Base-by-base conservation (phyloP, 2,329 filamentous ascomycete species). In the Phoma sp. region DNA sequence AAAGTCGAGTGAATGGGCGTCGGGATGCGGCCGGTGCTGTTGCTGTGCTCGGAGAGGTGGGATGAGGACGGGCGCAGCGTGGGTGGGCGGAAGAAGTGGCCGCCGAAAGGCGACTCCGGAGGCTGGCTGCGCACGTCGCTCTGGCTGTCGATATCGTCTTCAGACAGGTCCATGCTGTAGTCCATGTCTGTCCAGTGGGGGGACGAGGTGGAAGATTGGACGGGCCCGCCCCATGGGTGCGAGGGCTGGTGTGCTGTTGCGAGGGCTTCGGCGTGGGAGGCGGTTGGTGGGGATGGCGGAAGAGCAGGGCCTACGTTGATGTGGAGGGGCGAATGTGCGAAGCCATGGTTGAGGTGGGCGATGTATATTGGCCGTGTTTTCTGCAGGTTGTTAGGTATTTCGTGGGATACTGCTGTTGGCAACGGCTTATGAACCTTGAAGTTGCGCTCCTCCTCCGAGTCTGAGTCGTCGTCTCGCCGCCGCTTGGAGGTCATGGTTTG, bases 1-100 rank as follows among this genome's bases (percentile, higher is more conserved):
- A 77, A 77, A 1, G 63, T 71, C 42, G 72, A 64, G 47, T 75
- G 70, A 47, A 77, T 77, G 37, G 75, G 75, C 22, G 75, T 77
- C 2, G 74, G 74, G 49, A 77, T 68, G n/a, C 75, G 57, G 55
- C 69, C 37, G 58, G 65, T 62, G 54, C 54, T 59, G 60, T 61
- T 59, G 60, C 61, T 18, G 38, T 44, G 35, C 4, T 55, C 52
- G 7, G 38, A 66, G 62, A 29, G 64, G 55, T 39, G 56, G 47
- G 55, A 72, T 67, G 11, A 69, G 54, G 68, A 65, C 7, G 67
- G 58, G 33, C 73, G 71, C 23, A 73, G 64, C 55, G 67, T 74
- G 23, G 72, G 65, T 2, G 73, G 69, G 22, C 71, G 66, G 52
- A 72, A 63, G 54, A 73, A 72, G 36, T 48, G 35, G 25, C 58